Evolutionary conservation across 2,329 filamentous ascomycete species (phyloP).

Genomic region (Lachnellula suecica): DNA sequence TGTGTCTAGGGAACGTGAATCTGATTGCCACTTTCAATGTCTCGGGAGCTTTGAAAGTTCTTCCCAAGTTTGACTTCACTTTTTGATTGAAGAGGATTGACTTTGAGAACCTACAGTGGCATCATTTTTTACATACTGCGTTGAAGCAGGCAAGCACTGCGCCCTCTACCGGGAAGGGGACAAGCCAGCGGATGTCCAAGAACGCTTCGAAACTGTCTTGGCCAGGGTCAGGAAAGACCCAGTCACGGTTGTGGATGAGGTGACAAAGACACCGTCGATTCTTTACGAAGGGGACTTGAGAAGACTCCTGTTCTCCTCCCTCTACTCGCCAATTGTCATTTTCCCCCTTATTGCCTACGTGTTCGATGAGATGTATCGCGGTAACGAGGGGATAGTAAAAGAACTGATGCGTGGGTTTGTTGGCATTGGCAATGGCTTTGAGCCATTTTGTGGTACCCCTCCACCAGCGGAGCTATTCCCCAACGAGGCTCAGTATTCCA

Average conservation of each 20-base stretch:
- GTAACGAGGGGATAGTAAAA: slow-evolving; percentile 40
- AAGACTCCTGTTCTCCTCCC: slow-evolving; percentile 22
- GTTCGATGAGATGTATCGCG: slow-evolving; percentile 27
- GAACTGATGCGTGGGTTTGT: neutral
- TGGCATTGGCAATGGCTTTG: neutral
- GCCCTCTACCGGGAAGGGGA: slow-evolving; percentile 24
- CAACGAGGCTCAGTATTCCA: slow-evolving; percentile 23
- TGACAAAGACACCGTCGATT: slow-evolving; percentile 19
- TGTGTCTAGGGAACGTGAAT: no score
- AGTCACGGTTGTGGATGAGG: slow-evolving; percentile 20
- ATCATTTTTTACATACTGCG: slow-evolving; percentile 32
- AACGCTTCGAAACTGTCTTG: slow-evolving; percentile 36
- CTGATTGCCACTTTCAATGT: no score
- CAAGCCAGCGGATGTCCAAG: slow-evolving; percentile 20
- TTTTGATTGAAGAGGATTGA: no score
- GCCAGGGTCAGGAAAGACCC: slow-evolving; percentile 37
- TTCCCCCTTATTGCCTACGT: slow-evolving; percentile 27
- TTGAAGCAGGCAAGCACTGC: slow-evolving; percentile 33
- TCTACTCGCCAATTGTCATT: slow-evolving; percentile 27
- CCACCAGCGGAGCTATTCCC: slow-evolving; percentile 13
- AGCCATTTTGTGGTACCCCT: slow-evolving; percentile 12
- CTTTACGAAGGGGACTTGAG: slow-evolving; percentile 30
- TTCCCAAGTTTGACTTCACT: no score
- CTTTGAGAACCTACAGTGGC: no score
- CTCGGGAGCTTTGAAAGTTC: no score